A percentile compares a stretch with the other conserved stretches of the same genome.
Conservation (phyloP, 306 rosid species). For the Vigna angularis region DNA sequence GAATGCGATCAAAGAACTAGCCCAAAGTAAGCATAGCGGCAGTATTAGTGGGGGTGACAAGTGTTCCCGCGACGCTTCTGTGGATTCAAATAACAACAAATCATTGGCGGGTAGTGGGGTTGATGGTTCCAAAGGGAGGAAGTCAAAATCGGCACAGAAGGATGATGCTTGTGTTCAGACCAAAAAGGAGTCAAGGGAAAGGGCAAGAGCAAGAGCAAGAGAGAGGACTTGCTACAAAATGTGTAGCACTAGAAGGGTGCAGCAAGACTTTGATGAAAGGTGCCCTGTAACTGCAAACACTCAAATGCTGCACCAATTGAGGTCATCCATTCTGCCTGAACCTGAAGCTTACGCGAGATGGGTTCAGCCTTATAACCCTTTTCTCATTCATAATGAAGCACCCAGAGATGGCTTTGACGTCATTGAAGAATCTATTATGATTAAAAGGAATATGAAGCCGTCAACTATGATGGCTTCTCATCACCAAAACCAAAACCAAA, state of each 20-base stretch:
- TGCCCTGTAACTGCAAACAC: constrained; percentile 34
- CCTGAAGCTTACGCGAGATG: constrained; percentile 42
- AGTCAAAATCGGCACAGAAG: constrained; percentile 46
- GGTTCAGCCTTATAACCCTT: constrained; percentile 44
- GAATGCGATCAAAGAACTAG: constrained; percentile 64
- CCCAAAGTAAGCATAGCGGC: constrained; percentile 42
- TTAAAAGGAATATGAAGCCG: constrained; percentile 53
- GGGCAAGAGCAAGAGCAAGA: constrained; percentile 84
- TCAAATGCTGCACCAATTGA: constrained; percentile 52
- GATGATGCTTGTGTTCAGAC: constrained; percentile 32
- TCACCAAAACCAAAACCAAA: constrained; percentile 46
- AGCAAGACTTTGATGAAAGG: constrained; percentile 31
- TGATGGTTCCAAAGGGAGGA: constrained; percentile 38
- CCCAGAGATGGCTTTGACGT: constrained; percentile 38
- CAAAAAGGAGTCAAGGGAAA: constrained; percentile 64
- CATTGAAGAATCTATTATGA: constrained; percentile 54
- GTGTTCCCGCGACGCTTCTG: constrained; percentile 34
- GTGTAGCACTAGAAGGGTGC: constrained; percentile 32
- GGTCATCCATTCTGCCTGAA: constrained; percentile 38
- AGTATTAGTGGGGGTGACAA: constrained; percentile 18
- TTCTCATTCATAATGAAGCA: constrained; percentile 3
- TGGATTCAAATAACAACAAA: constrained; percentile 40
- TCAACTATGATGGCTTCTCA: constrained; percentile 31
- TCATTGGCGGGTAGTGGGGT: constrained; percentile 1
- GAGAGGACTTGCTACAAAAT: constrained; percentile 72